A percentile compares a stretch with the other conserved stretches of the same genome.
These are phyloP conservation scores for Lichtheimia ramosa DNA, from an alignment of 371 early-diverging fungal genomes.

Conservation along the genomic window DNA sequence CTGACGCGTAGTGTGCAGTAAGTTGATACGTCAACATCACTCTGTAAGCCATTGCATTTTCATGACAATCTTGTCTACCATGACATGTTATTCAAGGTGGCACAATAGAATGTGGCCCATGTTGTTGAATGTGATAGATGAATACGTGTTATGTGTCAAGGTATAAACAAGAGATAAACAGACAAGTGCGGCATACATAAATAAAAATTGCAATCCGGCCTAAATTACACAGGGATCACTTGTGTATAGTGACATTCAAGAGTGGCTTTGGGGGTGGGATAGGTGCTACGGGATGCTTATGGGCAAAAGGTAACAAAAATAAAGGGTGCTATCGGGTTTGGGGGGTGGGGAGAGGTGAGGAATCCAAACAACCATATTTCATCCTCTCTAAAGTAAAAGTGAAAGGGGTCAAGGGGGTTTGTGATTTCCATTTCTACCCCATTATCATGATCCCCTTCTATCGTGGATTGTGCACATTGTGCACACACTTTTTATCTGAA, in stretches of 20 bases:
- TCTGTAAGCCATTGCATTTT: no score
- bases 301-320: no score
- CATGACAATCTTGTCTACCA: no score
- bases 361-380: no score
- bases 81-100: no score
- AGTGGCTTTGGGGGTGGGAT: not conserved
- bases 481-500: not conserved
- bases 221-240: constrained; percentile 12
- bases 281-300: not conserved
- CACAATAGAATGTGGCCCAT: no score
- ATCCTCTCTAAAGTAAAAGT: not conserved
- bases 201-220: constrained; percentile 20
- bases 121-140: not conserved
- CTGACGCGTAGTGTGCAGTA: no score
- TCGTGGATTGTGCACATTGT: not conserved
- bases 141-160: not conserved
- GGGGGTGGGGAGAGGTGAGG: constrained; percentile 1
- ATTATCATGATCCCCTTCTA: not conserved
- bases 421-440: no score
- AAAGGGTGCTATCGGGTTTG: not conserved
- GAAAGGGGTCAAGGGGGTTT: constrained; percentile 2
- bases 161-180: constrained; percentile 14
- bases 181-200: constrained; percentile 18
- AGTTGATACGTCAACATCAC: no score
- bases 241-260: constrained; percentile 15